Evolutionary conservation across 805 yeast genomes (phyloP).

Genomic region (Pachysolen tannophilus): DNA sequence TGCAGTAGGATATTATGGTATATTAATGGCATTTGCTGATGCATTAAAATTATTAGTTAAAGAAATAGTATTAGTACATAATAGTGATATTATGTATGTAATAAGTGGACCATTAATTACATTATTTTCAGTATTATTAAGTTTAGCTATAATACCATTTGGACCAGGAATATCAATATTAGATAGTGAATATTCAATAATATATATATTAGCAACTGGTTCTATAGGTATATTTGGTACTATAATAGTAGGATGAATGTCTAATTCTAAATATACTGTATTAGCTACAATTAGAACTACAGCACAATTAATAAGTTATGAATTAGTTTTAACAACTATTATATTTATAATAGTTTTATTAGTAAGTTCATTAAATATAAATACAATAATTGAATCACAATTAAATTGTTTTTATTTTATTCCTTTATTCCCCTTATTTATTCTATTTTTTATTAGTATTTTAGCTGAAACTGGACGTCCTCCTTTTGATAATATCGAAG

Average conservation of each 20-base stretch:
- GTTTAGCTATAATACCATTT: slow-evolving; percentile 11
- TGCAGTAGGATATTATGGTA: slow-evolving; percentile 12
- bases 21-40: slow-evolving; percentile 13
- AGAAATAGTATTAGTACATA: slow-evolving; percentile 9
- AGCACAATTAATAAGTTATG: slow-evolving; percentile 14
- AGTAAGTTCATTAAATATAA: slow-evolving; percentile 8
- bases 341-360: slow-evolving; percentile 6
- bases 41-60: slow-evolving; percentile 11
- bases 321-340: slow-evolving; percentile 14
- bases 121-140: slow-evolving; percentile 12
- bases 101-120: slow-evolving; percentile 12
- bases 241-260: slow-evolving; percentile 12
- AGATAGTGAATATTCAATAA: slow-evolving; percentile 10
- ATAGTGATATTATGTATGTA: slow-evolving; percentile 6
- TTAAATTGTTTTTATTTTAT: slow-evolving; percentile 3
- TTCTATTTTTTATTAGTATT: slow-evolving; percentile 3
- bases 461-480: slow-evolving; percentile 11
- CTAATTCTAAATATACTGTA: slow-evolving; percentile 13
- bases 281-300: slow-evolving; percentile 14
- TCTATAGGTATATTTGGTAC: slow-evolving; percentile 13
- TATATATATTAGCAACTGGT: slow-evolving; percentile 11
- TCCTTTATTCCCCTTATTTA: slow-evolving; percentile 5
- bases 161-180: slow-evolving; percentile 9
- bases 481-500: slow-evolving; percentile 3
- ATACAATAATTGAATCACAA: slow-evolving; percentile 7